phyloP scores from a whole-genome alignment of 1,284 basidiomycete genomes.

The Kalmanozyma brasiliensis region DNA sequence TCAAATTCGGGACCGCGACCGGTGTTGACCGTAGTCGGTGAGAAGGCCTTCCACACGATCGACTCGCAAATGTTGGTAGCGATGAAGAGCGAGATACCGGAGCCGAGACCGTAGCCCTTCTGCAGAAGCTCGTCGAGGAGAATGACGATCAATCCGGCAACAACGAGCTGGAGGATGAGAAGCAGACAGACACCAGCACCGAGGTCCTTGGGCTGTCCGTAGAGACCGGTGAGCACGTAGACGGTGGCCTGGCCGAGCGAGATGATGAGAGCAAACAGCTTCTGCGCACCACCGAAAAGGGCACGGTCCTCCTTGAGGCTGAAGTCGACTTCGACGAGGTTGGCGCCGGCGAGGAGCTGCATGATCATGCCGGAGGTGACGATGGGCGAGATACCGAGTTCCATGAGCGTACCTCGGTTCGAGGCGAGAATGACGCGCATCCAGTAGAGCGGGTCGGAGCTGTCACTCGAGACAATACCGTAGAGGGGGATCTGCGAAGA shows the following conservation, averaged over 20 bases:
- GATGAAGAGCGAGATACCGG: slow-evolving; percentile 98
- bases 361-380: slow-evolving; percentile 98
- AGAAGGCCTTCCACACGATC: slow-evolving; percentile 99
- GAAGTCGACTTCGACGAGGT: slow-evolving; percentile 97
- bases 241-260: slow-evolving; percentile 96
- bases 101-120: slow-evolving; percentile 98
- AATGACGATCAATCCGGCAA: slow-evolving; percentile 94
- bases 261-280: slow-evolving; percentile 96
- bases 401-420: slow-evolving; percentile 98
- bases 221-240: slow-evolving; percentile 95
- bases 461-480: slow-evolving; percentile 67
- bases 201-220: slow-evolving; percentile 91
- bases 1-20: slow-evolving; percentile 98
- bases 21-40: slow-evolving; percentile 96
- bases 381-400: slow-evolving; percentile 96
- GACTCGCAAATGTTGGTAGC: slow-evolving; percentile 99
- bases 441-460: slow-evolving; percentile 92
- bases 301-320: slow-evolving; percentile 95
- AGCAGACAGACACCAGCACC: slow-evolving; percentile 95
- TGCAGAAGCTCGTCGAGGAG: slow-evolving; percentile 98
- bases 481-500: slow-evolving; percentile 67
- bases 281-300: slow-evolving; percentile 94
- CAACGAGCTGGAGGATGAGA: slow-evolving; percentile 93
- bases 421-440: slow-evolving; percentile 99
- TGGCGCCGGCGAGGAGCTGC: slow-evolving; percentile 97